Base-by-base conservation (phyloP, 2,329 filamentous ascomycete genomes). In the Clarireedia monteithiana region DNA sequence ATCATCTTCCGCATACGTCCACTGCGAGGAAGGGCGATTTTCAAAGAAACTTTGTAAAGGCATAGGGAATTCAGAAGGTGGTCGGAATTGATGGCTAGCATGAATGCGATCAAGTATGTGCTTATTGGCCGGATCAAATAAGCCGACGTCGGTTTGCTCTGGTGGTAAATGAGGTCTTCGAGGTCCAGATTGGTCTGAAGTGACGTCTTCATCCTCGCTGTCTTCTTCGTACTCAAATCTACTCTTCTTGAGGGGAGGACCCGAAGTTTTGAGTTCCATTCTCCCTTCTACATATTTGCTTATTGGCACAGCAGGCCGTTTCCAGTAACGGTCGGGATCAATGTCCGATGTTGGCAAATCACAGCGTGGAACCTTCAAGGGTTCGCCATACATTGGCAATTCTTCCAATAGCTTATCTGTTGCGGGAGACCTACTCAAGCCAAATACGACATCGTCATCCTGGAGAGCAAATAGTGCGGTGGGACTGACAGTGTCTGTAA, bases 21-120 rank as follows among this genome's bases (percentile, higher is more conserved):
- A 99, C 67, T 96, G 91, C 3, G 94, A 97, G 2, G 91, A 85
- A 53, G 80, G 83, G 40, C 94, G 81, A 59, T 82, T 86, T 70
- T 99, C 92, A 66, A 95, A 97, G 73, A 97, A 99, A 52, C 80
- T 84, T 63, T 92, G 87, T 1, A 86, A 82, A 1, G 94, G 94
- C 91, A 97, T 97, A 0, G 83, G 81, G 68, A 91, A 86, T 69
- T 97, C 92, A 0, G 89, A 91, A 0, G 94, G 94, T 15, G 94
- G 94, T 54, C 91, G 81, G 75, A 99, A 97, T 60, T 92, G 89
- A 70, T 96, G 91, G 7, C 89, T 88, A 9, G 90, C 89, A 68
- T 96, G 90, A 5, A 99, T 81, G 15, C 94, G 82, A 68, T 97
- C 92, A 56, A 92, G 83, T 42, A 96, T 91, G 54, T 85, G 81